Evolutionary conservation across 306 rosid genomes (phyloP).

Genomic region (Albizia julibrissin): DNA sequence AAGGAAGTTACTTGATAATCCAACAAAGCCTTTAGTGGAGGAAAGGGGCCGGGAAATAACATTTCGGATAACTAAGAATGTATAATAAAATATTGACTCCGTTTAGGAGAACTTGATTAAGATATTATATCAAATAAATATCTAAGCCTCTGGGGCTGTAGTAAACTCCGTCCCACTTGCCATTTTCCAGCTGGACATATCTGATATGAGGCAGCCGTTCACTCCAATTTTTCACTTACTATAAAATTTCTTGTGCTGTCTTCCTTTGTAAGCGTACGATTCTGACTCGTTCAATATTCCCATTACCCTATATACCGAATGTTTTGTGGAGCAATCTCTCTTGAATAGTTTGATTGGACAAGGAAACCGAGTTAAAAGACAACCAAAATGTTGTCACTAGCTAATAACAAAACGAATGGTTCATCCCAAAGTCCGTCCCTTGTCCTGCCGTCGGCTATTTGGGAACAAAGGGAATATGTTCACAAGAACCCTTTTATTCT

Average conservation of each 20-base stretch:
- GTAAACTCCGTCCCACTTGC: slow-evolving; percentile 29
- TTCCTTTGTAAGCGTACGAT: background rate
- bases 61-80: background rate
- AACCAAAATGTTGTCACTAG: background rate
- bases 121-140: background rate
- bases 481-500: background rate
- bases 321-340: background rate
- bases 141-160: background rate
- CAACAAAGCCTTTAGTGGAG: background rate
- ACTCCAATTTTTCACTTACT: background rate
- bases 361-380: background rate
- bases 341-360: slow-evolving; percentile 5
- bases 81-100: background rate
- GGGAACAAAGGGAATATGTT: background rate
- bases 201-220: background rate
- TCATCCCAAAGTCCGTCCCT: slow-evolving; percentile 4
- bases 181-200: background rate
- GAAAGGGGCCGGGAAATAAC: background rate
- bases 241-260: background rate
- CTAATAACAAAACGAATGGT: background rate
- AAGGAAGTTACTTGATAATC: background rate
- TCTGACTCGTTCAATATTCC: background rate
- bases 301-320: background rate
- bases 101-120: background rate
- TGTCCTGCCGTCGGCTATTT: background rate